Conservation (phyloP, 306 rosid species). For the Vicia sativa region DNA sequence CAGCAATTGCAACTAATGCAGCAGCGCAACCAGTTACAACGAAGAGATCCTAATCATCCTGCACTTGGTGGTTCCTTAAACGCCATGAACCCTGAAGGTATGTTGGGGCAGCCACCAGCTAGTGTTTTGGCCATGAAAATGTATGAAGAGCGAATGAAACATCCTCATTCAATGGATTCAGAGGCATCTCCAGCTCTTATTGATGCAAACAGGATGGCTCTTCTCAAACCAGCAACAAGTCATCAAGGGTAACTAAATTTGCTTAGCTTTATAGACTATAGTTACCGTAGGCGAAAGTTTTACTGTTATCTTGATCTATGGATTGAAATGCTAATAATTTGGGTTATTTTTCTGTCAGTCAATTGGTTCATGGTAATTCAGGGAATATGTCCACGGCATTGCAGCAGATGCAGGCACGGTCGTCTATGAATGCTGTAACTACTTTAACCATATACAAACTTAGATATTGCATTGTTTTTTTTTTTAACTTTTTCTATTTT, state of each 20-base stretch:
- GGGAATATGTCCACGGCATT: slow-evolving; percentile 72
- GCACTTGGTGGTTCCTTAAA: slow-evolving; percentile 65
- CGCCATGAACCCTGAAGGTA: slow-evolving; percentile 77
- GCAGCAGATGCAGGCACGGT: slow-evolving; percentile 76
- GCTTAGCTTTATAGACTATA: slow-evolving; percentile 19
- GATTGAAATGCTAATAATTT: slow-evolving; percentile 31
- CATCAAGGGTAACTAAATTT: slow-evolving; percentile 75
- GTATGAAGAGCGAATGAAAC: slow-evolving; percentile 85
- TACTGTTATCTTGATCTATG: slow-evolving; percentile 33
- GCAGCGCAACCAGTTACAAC: slow-evolving; percentile 68
- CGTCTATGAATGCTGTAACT: slow-evolving; percentile 64
- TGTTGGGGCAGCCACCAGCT: slow-evolving; percentile 79
- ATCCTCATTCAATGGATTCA: slow-evolving; percentile 75
- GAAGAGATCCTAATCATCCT: slow-evolving; percentile 76
- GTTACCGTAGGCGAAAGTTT: slow-evolving; percentile 4
- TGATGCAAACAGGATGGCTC: slow-evolving; percentile 76
- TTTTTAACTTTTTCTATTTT: slow-evolving; percentile 14
- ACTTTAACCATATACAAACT: slow-evolving; percentile 37
- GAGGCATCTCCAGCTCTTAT: slow-evolving; percentile 69
- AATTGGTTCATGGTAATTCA: slow-evolving; percentile 73
- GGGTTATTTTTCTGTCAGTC: slow-evolving; percentile 57
- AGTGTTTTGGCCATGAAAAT: slow-evolving; percentile 81
- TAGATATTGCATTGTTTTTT: slow-evolving; percentile 12
- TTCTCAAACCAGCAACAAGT: slow-evolving; percentile 68
- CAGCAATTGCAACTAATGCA: slow-evolving; percentile 82